Percentiles rank a stretch among this genome's conserved stretches.
Evolutionary conservation across 257 asterid species (phyloP).

Genomic region (Nicotiana paniculata): DNA sequence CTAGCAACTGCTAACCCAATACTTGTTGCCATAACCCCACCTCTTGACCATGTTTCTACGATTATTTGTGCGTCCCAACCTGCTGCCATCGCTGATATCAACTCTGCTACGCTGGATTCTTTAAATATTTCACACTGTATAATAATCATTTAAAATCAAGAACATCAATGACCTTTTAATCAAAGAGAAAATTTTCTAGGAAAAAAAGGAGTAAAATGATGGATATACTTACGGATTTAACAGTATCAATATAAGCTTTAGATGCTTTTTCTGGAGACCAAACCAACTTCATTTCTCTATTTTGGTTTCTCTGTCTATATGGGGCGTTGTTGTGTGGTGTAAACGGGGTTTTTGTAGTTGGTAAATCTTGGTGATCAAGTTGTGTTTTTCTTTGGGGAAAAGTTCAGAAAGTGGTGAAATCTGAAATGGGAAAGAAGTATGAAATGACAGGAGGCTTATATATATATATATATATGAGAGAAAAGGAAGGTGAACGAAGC

Average conservation of each 20-base stretch:
- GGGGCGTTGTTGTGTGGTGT: not conserved
- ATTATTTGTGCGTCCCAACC: conserved; percentile 76
- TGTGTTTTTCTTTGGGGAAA: conserved; percentile 19
- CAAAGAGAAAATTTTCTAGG: too few relatives aligned
- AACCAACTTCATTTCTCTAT: conserved; percentile 53
- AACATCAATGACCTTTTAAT: not conserved
- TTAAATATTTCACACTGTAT: conserved; percentile 39
- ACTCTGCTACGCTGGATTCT: conserved; percentile 66
- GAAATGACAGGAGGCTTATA: conserved; percentile 4
- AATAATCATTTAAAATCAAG: not conserved
- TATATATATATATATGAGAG: conserved; percentile 7
- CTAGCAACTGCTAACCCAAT: conserved; percentile 71
- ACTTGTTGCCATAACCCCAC: conserved; percentile 60
- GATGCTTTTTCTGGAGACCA: conserved; percentile 92
- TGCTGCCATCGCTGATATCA: conserved; percentile 82
- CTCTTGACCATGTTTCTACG: conserved; percentile 77
- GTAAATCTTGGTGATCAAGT: conserved; percentile 19
- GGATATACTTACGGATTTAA: conserved; percentile 54
- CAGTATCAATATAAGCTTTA: conserved; percentile 79
- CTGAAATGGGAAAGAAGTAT: not conserved
- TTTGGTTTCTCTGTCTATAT: not conserved
- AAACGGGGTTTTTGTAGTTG: not conserved
- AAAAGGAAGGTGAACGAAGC: not conserved
- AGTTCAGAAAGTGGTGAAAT: not conserved
- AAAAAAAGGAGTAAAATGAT: not conserved